Evolutionary conservation across 2,329 filamentous ascomycete species (phyloP), one percentile per base, ranked within the genome.

Genomic region (Cladosporium sp.): DNA sequence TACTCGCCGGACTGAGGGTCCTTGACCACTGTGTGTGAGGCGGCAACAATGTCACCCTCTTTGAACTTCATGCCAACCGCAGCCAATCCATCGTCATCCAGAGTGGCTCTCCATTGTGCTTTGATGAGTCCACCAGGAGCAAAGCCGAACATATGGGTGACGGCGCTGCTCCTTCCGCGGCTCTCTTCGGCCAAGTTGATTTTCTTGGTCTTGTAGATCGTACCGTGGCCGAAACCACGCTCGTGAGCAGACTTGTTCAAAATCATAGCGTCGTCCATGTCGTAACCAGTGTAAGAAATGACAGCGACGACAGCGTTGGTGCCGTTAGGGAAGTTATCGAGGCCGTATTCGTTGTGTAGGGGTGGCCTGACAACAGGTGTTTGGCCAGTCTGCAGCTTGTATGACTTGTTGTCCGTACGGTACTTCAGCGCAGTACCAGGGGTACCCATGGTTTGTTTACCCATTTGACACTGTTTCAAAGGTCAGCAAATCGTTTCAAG

Each of bases 181-280:
- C 76, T 75, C 55, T 92, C 88, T 47, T 96, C 89, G 61, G 89
- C 87, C 15, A 97, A 79, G 30, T 87, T 83, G 64, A 93, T 84
- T 64, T 95, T 88, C 73, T 97, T 96, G 7, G 90, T 95, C 76
- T 99, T 99, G 79, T 96, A 99, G 61, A 99, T 90, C 4, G 91
- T 95, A 50, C 93, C 93, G 64, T 97, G 84, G 32, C 90, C 92
- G 64, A 99, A 97, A 12, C 93, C 93, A 60, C 93, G 84, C 71
- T 99, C 93, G 69, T 96, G 89, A 2, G 92, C 85, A 17, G 90
- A 96, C 70, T 97, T 97, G 77, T 97, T 97, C 67, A 99, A 78
- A 66, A 99, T 97, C 92, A 97, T 97, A 67, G 93, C 93, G 73
- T 99, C 93, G 78, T 99, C 93, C 93, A 99, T 99, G 78, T 99